phyloP scores from a whole-genome alignment of 768 basidiomycete species.

The Suillus clintonianus region DNA sequence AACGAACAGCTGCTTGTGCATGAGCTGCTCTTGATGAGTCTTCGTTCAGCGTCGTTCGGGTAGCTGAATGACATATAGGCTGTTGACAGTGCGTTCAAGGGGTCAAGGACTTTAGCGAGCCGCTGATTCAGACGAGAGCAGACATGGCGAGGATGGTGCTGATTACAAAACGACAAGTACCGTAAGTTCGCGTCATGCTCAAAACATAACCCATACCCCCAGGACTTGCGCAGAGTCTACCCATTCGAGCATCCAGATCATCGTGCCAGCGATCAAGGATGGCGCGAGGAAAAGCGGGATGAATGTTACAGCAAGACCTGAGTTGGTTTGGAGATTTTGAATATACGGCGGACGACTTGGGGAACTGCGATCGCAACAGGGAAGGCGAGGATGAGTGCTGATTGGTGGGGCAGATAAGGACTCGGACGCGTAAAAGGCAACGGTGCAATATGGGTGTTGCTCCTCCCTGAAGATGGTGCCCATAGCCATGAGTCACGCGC shows the following conservation, averaged over 20 bases:
- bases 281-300: conserved; percentile 59
- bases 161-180: no score
- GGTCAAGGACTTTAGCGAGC: no score
- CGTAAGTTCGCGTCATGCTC: conserved; percentile 56
- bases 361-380: conserved; percentile 61
- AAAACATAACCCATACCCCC: conserved; percentile 45
- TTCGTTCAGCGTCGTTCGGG: no score
- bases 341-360: conserved; percentile 50
- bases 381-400: conserved; percentile 55
- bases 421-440: conserved; percentile 85
- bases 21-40: no score
- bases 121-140: no score
- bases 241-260: conserved; percentile 85
- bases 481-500: conserved; percentile 70
- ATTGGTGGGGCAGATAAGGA: conserved; percentile 65
- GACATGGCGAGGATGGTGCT: no score
- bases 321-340: conserved; percentile 71
- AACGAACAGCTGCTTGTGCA: no score
- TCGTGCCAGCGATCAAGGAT: conserved; percentile 57
- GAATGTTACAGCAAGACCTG: conserved; percentile 69
- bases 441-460: conserved; percentile 84
- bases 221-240: conserved; percentile 55
- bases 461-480: conserved; percentile 95
- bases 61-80: no score
- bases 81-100: no score